Evolutionary conservation across 2,329 filamentous ascomycete genomes (phyloP), one percentile per base, ranked within the genome.

Genomic region (Lachnellula arida): DNA sequence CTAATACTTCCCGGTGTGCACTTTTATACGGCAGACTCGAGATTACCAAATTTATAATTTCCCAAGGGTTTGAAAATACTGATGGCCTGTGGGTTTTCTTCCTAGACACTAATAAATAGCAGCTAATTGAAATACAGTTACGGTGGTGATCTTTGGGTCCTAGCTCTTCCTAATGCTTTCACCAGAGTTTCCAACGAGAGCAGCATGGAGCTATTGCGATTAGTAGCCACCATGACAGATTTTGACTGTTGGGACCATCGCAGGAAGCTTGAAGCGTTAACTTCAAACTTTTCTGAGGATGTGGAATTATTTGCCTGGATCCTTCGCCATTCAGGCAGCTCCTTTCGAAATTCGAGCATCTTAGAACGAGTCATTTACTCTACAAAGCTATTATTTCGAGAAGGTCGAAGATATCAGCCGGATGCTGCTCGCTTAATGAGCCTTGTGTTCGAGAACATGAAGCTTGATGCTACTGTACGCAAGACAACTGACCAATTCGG

Each of bases 1-100:
- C 44, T 46, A 17, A 46, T 15, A 15, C 25, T 46, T 46, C 7
- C 11, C 14, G 34, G 44, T 12, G 0, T 12, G 44, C 44, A 32
- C 5, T 46, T 17, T 0, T 0, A 1, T 12, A 12, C 4, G 2
- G n/a, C 14, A 4, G 17, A 22, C 8, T 49, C 23, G 34, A 40
- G 15, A 8, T 48, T 34, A 12, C 3, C 11, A 53, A 43, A 22
- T 49, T 53, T n/a, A 23, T 53, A 19, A 3, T 53, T 22, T 22
- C 19, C 14, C 51, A 42, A 43, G 22, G 44, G 5, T 32, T 23
- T 14, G 4, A 32, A 5, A 28, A 35, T n/a, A n/a, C 12, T 25
- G 5, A 14, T 1, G 2, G n/a, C 37, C 37, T 1, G 19, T 28
- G 25, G 44, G 11, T 32, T 22, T 14, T 22, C 8, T 5, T 9